phyloP scores from a whole-genome alignment of 2,329 filamentous ascomycete genomes.

The Penicillium hordei region DNA sequence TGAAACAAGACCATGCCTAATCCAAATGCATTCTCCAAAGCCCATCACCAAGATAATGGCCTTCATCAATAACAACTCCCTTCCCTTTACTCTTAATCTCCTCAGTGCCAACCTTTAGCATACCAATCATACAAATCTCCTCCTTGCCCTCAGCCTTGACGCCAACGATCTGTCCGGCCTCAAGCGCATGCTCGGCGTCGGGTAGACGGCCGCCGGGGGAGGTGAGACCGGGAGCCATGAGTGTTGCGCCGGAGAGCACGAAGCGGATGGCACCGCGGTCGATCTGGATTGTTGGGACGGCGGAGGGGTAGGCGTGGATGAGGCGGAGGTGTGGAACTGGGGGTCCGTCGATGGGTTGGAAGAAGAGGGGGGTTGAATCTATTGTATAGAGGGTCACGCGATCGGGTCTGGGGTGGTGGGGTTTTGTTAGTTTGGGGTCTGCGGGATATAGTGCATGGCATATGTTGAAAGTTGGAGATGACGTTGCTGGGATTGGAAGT shows the following conservation, averaged over 20 bases:
- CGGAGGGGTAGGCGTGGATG: slow-evolving; percentile 83
- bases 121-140: slow-evolving; percentile 83
- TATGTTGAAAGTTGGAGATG: neutral
- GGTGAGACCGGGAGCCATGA: slow-evolving; percentile 95
- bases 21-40: slow-evolving; percentile 73
- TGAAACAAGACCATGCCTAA: slow-evolving; percentile 30
- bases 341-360: slow-evolving; percentile 74
- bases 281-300: slow-evolving; percentile 81
- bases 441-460: neutral
- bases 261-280: slow-evolving; percentile 96
- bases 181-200: slow-evolving; percentile 61
- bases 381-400: slow-evolving; percentile 85
- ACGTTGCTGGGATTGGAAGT: neutral
- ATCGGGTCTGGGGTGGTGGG: slow-evolving; percentile 61
- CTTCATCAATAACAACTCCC: slow-evolving; percentile 88
- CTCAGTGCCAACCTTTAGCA: slow-evolving; percentile 78
- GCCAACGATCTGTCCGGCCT: slow-evolving; percentile 80
- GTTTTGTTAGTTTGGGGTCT: neutral
- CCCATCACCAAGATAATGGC: slow-evolving; percentile 91
- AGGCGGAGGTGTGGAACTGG: slow-evolving; percentile 85
- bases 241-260: slow-evolving; percentile 85
- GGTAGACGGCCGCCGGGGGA: slow-evolving; percentile 79
- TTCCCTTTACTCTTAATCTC: slow-evolving; percentile 95
- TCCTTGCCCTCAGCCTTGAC: slow-evolving; percentile 92
- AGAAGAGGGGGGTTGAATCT: slow-evolving; percentile 78